Base-by-base conservation (phyloP, 495 filamentous ascomycete genomes). In the Neurospora sp. region DNA sequence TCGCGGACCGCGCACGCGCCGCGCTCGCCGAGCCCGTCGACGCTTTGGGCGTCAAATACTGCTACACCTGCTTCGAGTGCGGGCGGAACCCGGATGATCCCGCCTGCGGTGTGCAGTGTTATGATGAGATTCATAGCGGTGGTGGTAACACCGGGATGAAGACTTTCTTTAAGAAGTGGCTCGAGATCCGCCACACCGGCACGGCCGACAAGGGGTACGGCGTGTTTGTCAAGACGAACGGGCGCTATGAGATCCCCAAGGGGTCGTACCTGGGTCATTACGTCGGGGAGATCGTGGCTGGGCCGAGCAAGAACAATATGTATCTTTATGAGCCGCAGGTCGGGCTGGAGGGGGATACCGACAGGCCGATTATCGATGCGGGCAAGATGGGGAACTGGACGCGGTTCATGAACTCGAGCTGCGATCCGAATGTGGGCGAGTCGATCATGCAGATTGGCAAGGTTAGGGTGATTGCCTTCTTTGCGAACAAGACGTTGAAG, bases 361-460 rank as follows among this genome's bases (percentile, higher is more conserved):
- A 61, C 16, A 5, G 53, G 27, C 53, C 53, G 6, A 22, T 27
- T 27, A 27, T 78, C 2, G 75, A 79, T 42, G 42, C 74, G 1
- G 38, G 7, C 7, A 69, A 7, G 38, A 35, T 68, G 11, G 78
- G 78, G 0, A 78, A 78, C 73, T 80, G 78, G 78, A 78, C 77
- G 0, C n/a, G 78, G 37, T 80, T 80, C 69, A 44, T 76, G 18
- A 78, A 80, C 37, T 74, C 74, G 22, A 66, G 72, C 69, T 79
- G 77, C 69, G 3, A 46, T 27, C 77, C 75, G 14, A 77, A 79
- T 48, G 61, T 76, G 35, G 31, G 14, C 3, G 68, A 38, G 7
- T 3, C 3, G 4, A 18, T 40, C 5, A 69, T 68, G 35, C 68
- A 72, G 18, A 46, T 73, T 35, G 75, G 75, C 3, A 70, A 74